Evolutionary conservation across 2,329 filamentous ascomycete species (phyloP), one percentile per base, ranked within the genome.

Genomic region (Lojkania enalia): DNA sequence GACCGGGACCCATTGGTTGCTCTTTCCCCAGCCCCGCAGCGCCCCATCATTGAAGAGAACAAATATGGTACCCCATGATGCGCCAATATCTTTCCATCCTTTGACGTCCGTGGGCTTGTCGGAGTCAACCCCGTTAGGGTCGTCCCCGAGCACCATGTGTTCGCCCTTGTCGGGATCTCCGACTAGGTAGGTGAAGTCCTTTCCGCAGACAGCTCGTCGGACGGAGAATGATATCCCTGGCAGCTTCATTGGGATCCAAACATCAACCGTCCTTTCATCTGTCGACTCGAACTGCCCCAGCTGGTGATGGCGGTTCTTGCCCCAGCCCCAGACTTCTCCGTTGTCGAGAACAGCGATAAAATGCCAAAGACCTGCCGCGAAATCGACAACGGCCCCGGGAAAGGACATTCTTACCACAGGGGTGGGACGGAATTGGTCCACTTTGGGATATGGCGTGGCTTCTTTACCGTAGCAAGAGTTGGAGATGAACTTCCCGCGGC

Each of bases 291-390:
- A n/a, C 16, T 7, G 30, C 7, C 90, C 91, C 1, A 95, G 72
- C 66, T 99, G 92, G 0, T 88, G 88, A 63, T 96, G 94, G 18
- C 90, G 81, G 12, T 87, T 86, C 58, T 84, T 88, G 0, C 94
- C 94, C 92, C 92, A 97, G 2, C 90, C 91, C 64, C 87, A 95
- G 1, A 85, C 84, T 13, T 87, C 78, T 0, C 91, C 92, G 62
- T 87, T 86, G 32, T 79, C 80, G 3, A 95, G 71, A 0, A 96
- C 80, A 1, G 75, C 82, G 13, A 95, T 80, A 0, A 84, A 83
- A 63, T 99, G 94, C 16, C 83, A 83, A 76, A 95, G 87, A 21
- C 87, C 83, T 9, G 88, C 86, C 2, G 85, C 75, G 19, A 96
- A 63, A 46, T 86, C 80, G 1, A 81, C 69, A 3, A 95, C 1